Percentiles rank a stretch among this genome's conserved stretches.
Conservation (phyloP, 2,329 filamentous ascomycete species). For the Aspergillus pseudotamarii region DNA sequence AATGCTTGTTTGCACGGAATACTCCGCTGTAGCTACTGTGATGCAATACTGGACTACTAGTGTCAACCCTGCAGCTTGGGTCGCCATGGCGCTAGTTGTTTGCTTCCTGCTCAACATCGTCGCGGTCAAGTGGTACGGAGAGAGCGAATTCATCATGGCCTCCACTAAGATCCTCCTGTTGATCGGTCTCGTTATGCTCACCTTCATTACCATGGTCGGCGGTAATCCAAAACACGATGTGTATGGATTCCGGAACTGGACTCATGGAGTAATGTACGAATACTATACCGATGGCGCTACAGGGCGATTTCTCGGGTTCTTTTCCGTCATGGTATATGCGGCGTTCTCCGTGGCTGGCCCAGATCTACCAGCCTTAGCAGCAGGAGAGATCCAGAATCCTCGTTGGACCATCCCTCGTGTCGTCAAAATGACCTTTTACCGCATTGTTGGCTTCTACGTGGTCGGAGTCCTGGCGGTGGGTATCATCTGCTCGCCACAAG, state of each 20-base stretch:
- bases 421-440: slow-evolving; percentile 75
- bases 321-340: slow-evolving; percentile 70
- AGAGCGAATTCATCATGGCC: slow-evolving; percentile 72
- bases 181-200: slow-evolving; percentile 69
- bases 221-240: slow-evolving; percentile 71
- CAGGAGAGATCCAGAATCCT: slow-evolving; percentile 70
- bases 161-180: slow-evolving; percentile 71
- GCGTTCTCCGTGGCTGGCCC: slow-evolving; percentile 66
- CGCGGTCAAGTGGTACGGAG: slow-evolving; percentile 71
- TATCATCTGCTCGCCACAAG: slow-evolving; percentile 68
- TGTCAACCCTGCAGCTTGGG: slow-evolving; percentile 47
- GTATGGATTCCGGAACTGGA: slow-evolving; percentile 71
- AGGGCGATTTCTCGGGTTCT: slow-evolving; percentile 71
- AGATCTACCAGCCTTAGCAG: slow-evolving; percentile 61
- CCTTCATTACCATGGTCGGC: slow-evolving; percentile 79
- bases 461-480: slow-evolving; percentile 70
- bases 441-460: slow-evolving; percentile 75
- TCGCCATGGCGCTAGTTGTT: slow-evolving; percentile 45
- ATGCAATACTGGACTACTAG: slow-evolving; percentile 50
- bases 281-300: slow-evolving; percentile 65
- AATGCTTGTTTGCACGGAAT: slow-evolving; percentile 52
- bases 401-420: slow-evolving; percentile 70
- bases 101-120: slow-evolving; percentile 65
- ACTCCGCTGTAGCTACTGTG: slow-evolving; percentile 48
- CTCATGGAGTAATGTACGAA: slow-evolving; percentile 64